These are phyloP conservation scores for Mucor velutinosus DNA, from an alignment of 371 early-diverging fungal species.

Conservation along the genomic window DNA sequence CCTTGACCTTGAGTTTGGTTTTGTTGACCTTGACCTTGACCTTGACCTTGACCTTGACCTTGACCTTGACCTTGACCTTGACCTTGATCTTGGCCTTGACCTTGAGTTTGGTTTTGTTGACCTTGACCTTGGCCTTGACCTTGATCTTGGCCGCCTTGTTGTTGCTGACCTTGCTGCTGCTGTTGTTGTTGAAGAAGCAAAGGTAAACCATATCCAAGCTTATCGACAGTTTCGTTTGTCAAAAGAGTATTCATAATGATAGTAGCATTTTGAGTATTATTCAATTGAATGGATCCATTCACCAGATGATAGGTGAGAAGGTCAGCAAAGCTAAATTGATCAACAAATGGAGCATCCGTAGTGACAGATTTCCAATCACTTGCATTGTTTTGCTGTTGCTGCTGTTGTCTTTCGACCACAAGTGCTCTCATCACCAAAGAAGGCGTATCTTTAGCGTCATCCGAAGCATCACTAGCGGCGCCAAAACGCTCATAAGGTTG, in stretches of 20 bases:
- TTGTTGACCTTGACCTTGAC: not conserved
- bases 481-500: not conserved
- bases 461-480: not conserved
- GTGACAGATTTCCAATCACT: not conserved
- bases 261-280: not conserved
- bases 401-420: not conserved
- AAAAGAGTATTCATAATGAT: constrained; percentile 21
- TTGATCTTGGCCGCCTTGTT: not conserved
- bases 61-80: constrained; percentile 1
- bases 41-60: constrained; percentile 3
- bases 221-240: constrained; percentile 29
- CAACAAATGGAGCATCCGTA: not conserved
- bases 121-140: constrained; percentile 4
- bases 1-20: constrained; percentile 3
- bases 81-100: not conserved
- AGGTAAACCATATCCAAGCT: constrained; percentile 20
- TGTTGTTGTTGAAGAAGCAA: constrained; percentile 19
- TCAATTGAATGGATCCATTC: constrained; percentile 23
- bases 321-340: constrained; percentile 21
- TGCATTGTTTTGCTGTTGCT: not conserved
- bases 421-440: not conserved
- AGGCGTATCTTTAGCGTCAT: not conserved
- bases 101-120: too few species aligned
- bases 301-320: constrained; percentile 37
- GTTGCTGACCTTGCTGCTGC: not conserved